Evolutionary conservation across 2,329 filamentous ascomycete genomes (phyloP).

Genomic region (Cladophialophora psammophila): DNA sequence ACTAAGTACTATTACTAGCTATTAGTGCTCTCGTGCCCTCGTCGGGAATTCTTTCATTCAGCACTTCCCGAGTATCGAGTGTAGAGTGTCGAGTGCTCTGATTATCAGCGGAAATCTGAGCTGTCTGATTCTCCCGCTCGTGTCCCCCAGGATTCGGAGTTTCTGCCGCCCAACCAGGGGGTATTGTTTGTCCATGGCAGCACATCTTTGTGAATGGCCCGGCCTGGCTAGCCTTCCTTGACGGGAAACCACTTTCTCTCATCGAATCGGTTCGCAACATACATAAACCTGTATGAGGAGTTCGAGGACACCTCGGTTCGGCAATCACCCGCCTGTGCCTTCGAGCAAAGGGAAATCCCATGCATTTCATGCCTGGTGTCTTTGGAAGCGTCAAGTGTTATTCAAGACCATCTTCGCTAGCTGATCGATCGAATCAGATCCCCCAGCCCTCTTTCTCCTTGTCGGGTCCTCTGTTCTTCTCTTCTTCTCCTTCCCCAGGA

Average conservation of each 20-base stretch:
- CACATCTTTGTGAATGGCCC: no score
- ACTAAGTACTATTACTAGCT: no score
- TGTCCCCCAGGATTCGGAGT: background rate
- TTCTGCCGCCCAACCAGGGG: background rate
- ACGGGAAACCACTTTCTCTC: background rate
- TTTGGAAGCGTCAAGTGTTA: no score
- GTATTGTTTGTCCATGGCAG: no score
- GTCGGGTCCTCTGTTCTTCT: background rate
- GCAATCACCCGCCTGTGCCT: background rate
- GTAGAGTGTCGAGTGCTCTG: background rate
- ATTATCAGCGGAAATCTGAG: background rate
- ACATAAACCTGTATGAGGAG: background rate
- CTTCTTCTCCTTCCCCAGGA: background rate
- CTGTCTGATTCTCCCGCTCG: background rate
- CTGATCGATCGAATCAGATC: conserved; percentile 5
- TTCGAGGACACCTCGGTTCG: background rate
- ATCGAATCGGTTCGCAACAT: background rate
- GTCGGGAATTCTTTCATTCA: no score
- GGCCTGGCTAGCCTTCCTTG: no score
- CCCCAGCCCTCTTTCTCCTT: conserved; percentile 19
- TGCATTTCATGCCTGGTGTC: no score
- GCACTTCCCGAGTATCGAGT: no score
- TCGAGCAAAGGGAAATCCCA: background rate
- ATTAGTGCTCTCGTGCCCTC: no score
- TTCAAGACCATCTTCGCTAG: background rate